Conservation (phyloP, 306 rosid species). For the Adenanthera pavonina region DNA sequence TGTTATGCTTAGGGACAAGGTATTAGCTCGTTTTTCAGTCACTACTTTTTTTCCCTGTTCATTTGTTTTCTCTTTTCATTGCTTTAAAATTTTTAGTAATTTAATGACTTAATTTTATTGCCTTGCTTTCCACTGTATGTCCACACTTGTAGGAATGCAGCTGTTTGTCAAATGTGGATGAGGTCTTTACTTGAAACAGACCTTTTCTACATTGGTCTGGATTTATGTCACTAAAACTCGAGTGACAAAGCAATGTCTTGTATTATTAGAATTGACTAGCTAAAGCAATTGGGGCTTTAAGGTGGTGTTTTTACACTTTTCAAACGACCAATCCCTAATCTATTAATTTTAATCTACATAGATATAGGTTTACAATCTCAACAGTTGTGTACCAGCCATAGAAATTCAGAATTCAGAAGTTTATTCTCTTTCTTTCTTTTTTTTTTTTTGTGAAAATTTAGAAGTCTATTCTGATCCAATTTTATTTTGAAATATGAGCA, state of each 20-base stretch:
- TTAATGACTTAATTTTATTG: not conserved
- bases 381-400: too few species aligned
- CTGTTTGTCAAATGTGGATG: not conserved
- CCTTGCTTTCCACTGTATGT: slow-evolving; percentile 8
- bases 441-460: too few species aligned
- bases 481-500: too few species aligned
- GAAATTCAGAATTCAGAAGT: too few species aligned
- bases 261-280: not conserved
- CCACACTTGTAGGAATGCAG: not conserved
- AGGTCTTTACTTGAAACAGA: not conserved
- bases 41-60: slow-evolving; percentile 19
- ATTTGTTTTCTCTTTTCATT: not conserved
- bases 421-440: too few species aligned
- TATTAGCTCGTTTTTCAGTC: slow-evolving; percentile 34
- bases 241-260: slow-evolving; percentile 2
- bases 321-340: too few species aligned
- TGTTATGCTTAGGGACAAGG: slow-evolving; percentile 98
- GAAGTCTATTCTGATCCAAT: too few species aligned
- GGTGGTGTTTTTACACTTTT: not conserved
- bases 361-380: too few species aligned
- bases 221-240: slow-evolving; percentile 15
- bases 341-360: too few species aligned
- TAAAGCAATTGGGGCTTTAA: not conserved
- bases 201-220: not conserved
- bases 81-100: not conserved